These are phyloP conservation scores for Xylariaceae sp. DNA, from an alignment of 2,329 filamentous ascomycete genomes.

Conservation along the genomic window DNA sequence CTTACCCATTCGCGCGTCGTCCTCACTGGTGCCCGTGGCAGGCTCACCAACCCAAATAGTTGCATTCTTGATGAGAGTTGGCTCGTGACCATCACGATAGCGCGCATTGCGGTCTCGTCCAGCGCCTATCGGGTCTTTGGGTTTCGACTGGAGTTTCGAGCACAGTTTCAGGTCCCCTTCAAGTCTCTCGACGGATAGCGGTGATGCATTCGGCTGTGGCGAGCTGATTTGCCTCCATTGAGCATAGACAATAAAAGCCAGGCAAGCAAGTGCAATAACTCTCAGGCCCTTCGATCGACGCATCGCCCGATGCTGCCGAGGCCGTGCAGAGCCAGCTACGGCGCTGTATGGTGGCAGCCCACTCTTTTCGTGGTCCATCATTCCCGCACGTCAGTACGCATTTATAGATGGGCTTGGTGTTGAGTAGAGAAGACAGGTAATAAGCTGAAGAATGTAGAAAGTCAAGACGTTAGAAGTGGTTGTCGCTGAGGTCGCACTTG, in stretches of 20 bases:
- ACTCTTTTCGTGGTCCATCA: constrained; percentile 39
- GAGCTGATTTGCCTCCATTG: constrained; percentile 44
- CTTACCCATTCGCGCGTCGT: constrained; percentile 55
- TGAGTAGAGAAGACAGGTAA: too few species aligned
- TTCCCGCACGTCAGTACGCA: not conserved
- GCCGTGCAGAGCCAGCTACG: constrained; percentile 27
- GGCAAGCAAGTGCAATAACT: constrained; percentile 43
- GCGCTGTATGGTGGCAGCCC: constrained; percentile 46
- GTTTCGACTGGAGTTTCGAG: constrained; percentile 51
- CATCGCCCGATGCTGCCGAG: constrained; percentile 29
- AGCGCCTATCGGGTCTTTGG: constrained; percentile 52
- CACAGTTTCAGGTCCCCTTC: constrained; percentile 55
- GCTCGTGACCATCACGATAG: constrained; percentile 55
- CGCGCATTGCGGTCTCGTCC: constrained; percentile 60
- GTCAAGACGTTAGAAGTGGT: too few species aligned
- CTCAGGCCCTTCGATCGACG: constrained; percentile 45
- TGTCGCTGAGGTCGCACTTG: too few species aligned
- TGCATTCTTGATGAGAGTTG: constrained; percentile 64
- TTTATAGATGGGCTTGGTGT: too few species aligned
- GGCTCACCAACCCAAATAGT: constrained; percentile 67
- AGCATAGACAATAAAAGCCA: constrained; percentile 50
- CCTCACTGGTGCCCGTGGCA: constrained; percentile 45
- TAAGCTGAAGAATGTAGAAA: too few species aligned
- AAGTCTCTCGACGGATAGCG: constrained; percentile 52
- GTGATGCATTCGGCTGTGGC: constrained; percentile 12